Percentiles rank a stretch among this genome's conserved stretches.
Conservation (phyloP, 2,329 filamentous ascomycete genomes). For the Aspergillaceae sp. region DNA sequence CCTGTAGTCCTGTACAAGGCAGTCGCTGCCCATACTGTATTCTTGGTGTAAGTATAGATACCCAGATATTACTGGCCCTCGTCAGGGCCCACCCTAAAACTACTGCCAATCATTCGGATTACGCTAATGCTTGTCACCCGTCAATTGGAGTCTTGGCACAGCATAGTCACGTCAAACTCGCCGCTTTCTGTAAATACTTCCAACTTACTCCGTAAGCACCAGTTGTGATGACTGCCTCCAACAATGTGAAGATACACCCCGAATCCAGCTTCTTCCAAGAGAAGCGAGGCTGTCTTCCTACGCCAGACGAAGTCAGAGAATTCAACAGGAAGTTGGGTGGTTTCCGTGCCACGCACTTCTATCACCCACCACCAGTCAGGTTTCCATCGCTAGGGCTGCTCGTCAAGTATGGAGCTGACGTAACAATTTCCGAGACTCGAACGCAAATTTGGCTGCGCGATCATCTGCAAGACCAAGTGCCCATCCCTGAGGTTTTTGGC, state of each 20-base stretch:
- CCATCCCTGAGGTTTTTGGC: slow-evolving; percentile 18
- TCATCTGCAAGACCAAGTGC: slow-evolving; percentile 16
- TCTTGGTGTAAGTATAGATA: no score
- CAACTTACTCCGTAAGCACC: no score
- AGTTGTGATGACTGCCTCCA: no score
- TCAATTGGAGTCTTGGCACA: no score
- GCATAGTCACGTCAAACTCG: no score
- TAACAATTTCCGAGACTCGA: slow-evolving; percentile 21
- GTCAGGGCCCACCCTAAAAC: no score
- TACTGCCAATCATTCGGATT: no score
- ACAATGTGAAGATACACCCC: not conserved
- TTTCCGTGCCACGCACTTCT: slow-evolving; percentile 10
- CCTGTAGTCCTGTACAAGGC: no score
- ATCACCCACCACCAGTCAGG: slow-evolving; percentile 22
- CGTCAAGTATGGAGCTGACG: slow-evolving; percentile 29
- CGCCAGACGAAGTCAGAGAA: slow-evolving; percentile 21
- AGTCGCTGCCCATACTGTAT: no score
- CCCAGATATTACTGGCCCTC: no score
- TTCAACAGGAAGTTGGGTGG: slow-evolving; percentile 16
- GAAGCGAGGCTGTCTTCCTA: slow-evolving; percentile 12
- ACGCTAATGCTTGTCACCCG: no score
- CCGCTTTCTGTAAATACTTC: no score
- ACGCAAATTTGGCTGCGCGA: slow-evolving; percentile 21
- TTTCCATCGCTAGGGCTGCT: slow-evolving; percentile 25
- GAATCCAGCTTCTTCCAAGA: not conserved